Evolutionary conservation across 805 yeast species (phyloP), one percentile per base, ranked within the genome.

Genomic region (Zygosaccharomyces gambellarensis): DNA sequence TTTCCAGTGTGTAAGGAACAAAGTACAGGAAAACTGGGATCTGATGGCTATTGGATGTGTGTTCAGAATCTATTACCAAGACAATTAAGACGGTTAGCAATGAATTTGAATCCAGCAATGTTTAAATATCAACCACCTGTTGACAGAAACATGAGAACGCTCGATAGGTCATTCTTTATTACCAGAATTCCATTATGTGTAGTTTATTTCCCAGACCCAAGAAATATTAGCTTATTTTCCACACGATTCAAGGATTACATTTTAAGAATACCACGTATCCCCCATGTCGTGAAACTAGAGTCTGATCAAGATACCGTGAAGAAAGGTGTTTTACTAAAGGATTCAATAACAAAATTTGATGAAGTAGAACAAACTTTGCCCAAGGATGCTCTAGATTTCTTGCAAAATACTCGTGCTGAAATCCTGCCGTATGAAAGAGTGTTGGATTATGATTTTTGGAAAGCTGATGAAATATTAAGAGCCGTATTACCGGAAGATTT

Each of bases 371-470:
- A 55, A 0, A 60, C 71, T 6, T 51, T 86, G 11, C 67, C 82
- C 0, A 54, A 67, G 1, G 67, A 62, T 10, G 75, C 87, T 0
- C 54, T 68, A 25, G 67, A 67, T 10, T 75, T 75, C 49, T 67
- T 90, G 2, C 58, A 71, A 11, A 76, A 78, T 28, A 71, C 74
- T 39, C 69, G 74, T 0, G 77, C 81, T 1, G 62, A 64, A 4
- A 63, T 85, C 10, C 65, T 67, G 34, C 80, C 83, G 1, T 82
- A 85, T 60, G 72, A 68, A 3, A 71, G 88, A 49, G 63, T 60
- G 0, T 67, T 94, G 45, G 84, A 75, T 53, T 94, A 94, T 64
- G 76, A 80, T 44, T 87, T 80, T 66, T 94, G 98, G 98, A 82
- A 81, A 56, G 76, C 90, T 0, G 99, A 95, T 48, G 97, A 94